phyloP scores from a whole-genome alignment of 805 yeast species.

The Cyberlindnera misumaiensis region DNA sequence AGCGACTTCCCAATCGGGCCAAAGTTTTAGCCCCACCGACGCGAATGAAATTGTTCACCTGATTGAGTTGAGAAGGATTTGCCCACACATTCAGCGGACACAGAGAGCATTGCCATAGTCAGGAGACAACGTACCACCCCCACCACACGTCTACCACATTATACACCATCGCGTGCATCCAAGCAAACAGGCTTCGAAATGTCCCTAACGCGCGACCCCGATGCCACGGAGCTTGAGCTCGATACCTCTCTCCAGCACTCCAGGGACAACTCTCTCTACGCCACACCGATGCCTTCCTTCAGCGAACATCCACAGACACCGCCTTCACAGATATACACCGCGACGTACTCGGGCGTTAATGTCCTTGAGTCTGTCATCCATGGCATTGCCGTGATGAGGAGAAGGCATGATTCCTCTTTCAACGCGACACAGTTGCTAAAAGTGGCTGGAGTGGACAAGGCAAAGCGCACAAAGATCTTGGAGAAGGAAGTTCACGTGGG shows the following conservation, averaged over 20 bases:
- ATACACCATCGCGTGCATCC: neutral
- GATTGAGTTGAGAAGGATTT: no score
- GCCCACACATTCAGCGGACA: no score
- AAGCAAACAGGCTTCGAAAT: neutral
- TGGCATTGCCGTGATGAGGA: constrained; percentile 69
- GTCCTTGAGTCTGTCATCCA: constrained; percentile 71
- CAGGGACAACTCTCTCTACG: constrained; percentile 1
- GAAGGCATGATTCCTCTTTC: constrained; percentile 72
- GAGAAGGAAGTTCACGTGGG: constrained; percentile 70
- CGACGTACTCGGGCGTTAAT: constrained; percentile 73
- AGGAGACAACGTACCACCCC: no score
- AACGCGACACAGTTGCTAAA: constrained; percentile 79
- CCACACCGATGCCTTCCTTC: constrained; percentile 2
- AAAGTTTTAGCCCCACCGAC: no score
- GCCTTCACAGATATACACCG: constrained; percentile 46
- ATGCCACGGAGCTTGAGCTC: constrained; percentile 10
- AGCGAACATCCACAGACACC: neutral
- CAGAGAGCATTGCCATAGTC: no score
- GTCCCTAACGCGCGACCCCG: constrained; percentile 8
- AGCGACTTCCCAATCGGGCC: no score
- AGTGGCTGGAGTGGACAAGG: constrained; percentile 71
- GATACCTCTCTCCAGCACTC: neutral
- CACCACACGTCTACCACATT: no score
- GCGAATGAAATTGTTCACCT: no score
- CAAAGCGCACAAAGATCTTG: constrained; percentile 65